These are phyloP conservation scores for Plasmodium berghei DNA, from an alignment of 169 alveolate genomes.

Conservation along the genomic window DNA sequence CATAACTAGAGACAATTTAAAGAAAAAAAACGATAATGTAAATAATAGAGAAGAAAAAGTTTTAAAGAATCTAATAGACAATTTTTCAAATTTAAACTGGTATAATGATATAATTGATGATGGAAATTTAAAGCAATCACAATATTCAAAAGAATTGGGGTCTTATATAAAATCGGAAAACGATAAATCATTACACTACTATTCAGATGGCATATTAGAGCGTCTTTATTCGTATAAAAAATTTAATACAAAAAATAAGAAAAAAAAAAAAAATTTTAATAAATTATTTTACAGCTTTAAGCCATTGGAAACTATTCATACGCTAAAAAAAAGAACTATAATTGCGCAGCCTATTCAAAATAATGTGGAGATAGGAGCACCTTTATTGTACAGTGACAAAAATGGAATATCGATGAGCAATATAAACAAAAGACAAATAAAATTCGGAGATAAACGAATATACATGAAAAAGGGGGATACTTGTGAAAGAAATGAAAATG, in stretches of 20 bases:
- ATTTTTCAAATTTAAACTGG: conserved; percentile 2
- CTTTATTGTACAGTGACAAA: background rate
- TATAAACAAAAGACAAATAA: background rate
- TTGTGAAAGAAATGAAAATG: background rate
- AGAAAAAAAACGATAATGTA: background rate
- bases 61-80: conserved; percentile 4
- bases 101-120: conserved; percentile 3
- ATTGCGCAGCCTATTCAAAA: background rate
- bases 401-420: background rate
- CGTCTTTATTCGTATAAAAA: background rate
- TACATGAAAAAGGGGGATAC: too few relatives aligned
- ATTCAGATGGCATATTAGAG: conserved; percentile 13
- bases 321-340: conserved; percentile 8
- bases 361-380: too few relatives aligned
- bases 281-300: conserved; percentile 55
- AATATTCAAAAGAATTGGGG: background rate
- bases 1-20: background rate
- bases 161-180: conserved; percentile 7
- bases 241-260: background rate
- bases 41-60: background rate
- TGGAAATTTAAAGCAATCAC: background rate
- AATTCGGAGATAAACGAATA: too few relatives aligned
- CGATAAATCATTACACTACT: conserved; percentile 3
- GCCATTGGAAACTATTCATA: conserved; percentile 4
- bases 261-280: conserved; percentile 38